Evolutionary conservation across 768 basidiomycete genomes (phyloP), one percentile per base, ranked within the genome.

Genomic region (Nidularia sp.): DNA sequence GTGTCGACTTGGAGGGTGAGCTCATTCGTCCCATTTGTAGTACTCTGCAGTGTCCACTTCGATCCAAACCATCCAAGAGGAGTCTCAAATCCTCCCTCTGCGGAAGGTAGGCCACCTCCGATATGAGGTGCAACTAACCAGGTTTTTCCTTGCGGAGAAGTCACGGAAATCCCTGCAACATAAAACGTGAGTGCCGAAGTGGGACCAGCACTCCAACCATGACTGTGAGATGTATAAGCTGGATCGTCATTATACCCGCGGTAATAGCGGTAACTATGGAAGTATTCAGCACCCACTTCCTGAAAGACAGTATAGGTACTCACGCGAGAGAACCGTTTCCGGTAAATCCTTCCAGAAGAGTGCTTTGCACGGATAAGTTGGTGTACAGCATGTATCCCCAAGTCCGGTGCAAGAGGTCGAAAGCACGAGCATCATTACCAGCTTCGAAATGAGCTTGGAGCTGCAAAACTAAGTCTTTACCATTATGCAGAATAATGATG

Each of bases 301-400:
- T 29, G 35, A 53, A 18, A 43, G 5, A 13, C 12, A 35, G 34
- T 25, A 4, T 18, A 41, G 44, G 10, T 8, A 63, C 69, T 32
- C 58, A 81, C 80, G 66, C 66, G 5, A 84, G 63, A 8, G 81
- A 82, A 0, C 82, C 82, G 51, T 84, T 82, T 0, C 72, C 74
- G 0, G 81, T 81, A 56, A 78, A 79, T 2, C 82, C 82, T 62
- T 84, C 82, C 2, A 84, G 67, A 1, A 84, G 68, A 0, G 81
- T 81, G 39, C 78, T 80, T 53, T 82, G 75, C 0, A 83, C 81
- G 5, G 76, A 78, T 34, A 80, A 64, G 47, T 77, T 71, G 9
- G 80, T 83, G 60, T 74, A 75, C 2, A 84, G 66, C 66, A 83
- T 82, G 64, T 80, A 84, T 2, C 81, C 82, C 82, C 81, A 84